Base-by-base conservation (phyloP, 2,329 filamentous ascomycete genomes). In the Zasmidium angulare region DNA sequence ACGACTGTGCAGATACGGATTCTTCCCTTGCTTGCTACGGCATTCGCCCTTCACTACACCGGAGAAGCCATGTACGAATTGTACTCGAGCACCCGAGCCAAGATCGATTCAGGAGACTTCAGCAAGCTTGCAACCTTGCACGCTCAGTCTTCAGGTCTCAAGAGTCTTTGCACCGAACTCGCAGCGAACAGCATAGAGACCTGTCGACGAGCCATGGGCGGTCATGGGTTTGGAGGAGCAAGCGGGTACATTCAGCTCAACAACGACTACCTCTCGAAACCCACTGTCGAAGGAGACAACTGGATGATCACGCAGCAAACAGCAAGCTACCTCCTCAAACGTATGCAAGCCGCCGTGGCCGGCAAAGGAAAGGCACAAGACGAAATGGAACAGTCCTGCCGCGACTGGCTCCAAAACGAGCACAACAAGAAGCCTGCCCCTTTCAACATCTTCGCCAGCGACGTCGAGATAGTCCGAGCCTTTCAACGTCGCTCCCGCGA, bases 251-350 rank as follows among this genome's bases (percentile, higher is more conserved):
- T 83, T 11, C 79, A 81, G 26, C 71, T 82, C 40, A 82, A 83
- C 63, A 74, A 77, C 14, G 79, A 81, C 58, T 82, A 82, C 54
- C 72, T 82, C 3, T 78, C 80, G 2, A 83, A 83, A 66, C 80
- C 80, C 0, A 84, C 81, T 0, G 82, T 84, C 1, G 81, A 84
- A 63, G 81, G 82, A 1, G 81, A 83, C 65, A 84, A 84, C 57
- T 83, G 80, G 79, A 83, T 83, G 81, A 83, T 84, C 46, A 82
- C 79, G 0, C 81, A 83, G 59, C 81, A 84, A 68, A 79, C 79
- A 2, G 78, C 79, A 0, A 74, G 75, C 22, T 80, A 79, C 59
- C 66, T 84, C 22, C 81, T 84, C 69, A 83, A 84, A 67, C 79
- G 80, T 47, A 82, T 82, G 77, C 69, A 74, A 24, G 66, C 72